Evolutionary conservation across 306 rosid species (phyloP).

Genomic region (Carpinus viminea): DNA sequence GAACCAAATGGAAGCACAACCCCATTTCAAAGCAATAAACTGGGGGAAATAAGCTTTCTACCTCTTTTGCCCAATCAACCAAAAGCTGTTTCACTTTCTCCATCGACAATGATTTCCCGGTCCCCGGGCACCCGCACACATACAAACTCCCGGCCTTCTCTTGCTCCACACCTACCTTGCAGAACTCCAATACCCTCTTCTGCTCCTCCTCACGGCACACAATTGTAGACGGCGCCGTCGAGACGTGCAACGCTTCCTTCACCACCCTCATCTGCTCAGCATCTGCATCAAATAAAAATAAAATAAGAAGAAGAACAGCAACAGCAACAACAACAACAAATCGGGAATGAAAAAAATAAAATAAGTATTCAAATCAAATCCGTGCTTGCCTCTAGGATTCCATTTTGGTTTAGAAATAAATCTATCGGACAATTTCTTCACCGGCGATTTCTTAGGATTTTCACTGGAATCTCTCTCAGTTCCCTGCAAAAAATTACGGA

Average conservation of each 20-base stretch:
- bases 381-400: constrained; percentile 64
- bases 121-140: constrained; percentile 89
- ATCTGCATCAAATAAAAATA: constrained; percentile 42
- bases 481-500: constrained; percentile 36
- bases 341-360: background rate
- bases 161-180: constrained; percentile 62
- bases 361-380: background rate
- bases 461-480: constrained; percentile 20
- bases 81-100: constrained; percentile 62
- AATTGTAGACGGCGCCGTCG: constrained; percentile 57
- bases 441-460: constrained; percentile 21
- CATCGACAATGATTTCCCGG: constrained; percentile 80
- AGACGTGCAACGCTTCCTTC: constrained; percentile 78
- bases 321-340: background rate
- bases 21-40: background rate
- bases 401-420: constrained; percentile 41
- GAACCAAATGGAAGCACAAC: background rate
- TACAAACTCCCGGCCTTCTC: constrained; percentile 81
- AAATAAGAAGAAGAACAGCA: background rate
- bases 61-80: constrained; percentile 70
- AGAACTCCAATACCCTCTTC: constrained; percentile 64
- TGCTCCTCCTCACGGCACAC: constrained; percentile 84
- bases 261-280: constrained; percentile 53
- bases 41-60: constrained; percentile 1
- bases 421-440: constrained; percentile 14